Evolutionary conservation across 306 rosid genomes (phyloP).

Genomic region (Luffa acutangula): DNA sequence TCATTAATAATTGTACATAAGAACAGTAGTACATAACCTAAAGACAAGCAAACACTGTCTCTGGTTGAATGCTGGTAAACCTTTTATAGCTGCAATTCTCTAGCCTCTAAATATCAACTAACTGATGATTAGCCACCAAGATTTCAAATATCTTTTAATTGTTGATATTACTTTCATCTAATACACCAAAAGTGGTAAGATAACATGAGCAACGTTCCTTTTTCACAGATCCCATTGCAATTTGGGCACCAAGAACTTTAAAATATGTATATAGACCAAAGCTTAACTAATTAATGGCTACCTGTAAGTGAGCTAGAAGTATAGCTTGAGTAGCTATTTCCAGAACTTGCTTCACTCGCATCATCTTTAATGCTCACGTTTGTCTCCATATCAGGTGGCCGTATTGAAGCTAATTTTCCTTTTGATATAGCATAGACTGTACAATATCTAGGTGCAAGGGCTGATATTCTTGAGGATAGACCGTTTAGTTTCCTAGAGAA

Average conservation of each 20-base stretch:
- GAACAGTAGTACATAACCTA: neutral
- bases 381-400: constrained; percentile 40
- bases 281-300: constrained; percentile 18
- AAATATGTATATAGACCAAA: neutral
- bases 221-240: neutral
- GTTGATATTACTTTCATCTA: neutral
- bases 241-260: neutral
- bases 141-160: neutral
- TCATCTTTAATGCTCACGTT: constrained; percentile 37
- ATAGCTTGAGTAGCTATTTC: constrained; percentile 38
- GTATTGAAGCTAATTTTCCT: constrained; percentile 62
- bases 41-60: neutral
- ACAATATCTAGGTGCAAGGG: constrained; percentile 57
- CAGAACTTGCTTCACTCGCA: constrained; percentile 46
- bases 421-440: constrained; percentile 69
- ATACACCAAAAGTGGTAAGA: neutral
- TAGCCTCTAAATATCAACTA: neutral
- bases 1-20: neutral
- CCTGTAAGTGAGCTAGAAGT: constrained; percentile 57
- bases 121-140: neutral
- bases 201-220: neutral
- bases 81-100: neutral
- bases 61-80: neutral
- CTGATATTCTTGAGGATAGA: constrained; percentile 57
- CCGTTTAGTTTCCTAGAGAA: constrained; percentile 54